Evolutionary conservation across 2,329 filamentous ascomycete genomes (phyloP), one percentile per base, ranked within the genome.

Genomic region (Trichoderma simmonsii): DNA sequence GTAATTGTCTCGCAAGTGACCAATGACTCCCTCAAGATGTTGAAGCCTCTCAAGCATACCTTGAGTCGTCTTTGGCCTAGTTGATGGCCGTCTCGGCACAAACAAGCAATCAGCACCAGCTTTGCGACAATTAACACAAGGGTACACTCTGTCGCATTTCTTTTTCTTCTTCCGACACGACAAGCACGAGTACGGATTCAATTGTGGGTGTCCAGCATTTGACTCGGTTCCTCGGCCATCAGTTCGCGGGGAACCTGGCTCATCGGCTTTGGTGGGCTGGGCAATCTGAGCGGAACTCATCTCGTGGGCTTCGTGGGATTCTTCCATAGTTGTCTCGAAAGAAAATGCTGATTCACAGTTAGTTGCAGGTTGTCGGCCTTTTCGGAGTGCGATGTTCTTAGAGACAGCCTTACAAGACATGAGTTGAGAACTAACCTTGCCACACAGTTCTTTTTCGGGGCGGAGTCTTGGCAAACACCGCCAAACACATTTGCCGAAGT

Each of bases 381-480:
- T 48, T 64, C 36, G 36, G 61, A 48, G 57, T 61, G 57, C 30
- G 57, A 21, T 34, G 57, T 34, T 24, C 11, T 61, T 32, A n/a
- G 21, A 32, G 9, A 28, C n/a, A 61, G 5, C 30, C 57, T 34
- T 24, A 61, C 18, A 36, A 32, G 30, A 36, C 12, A 32, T n/a
- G 14, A 21, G 18, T 34, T 18, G 14, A 61, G 28, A 21, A 14
- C 57, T n/a, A 11, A 30, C 18, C n/a, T 61, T 24, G 30, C 57
- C 30, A 61, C 30, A 61, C n/a, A 18, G 34, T 24, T 24, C n/a
- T 24, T 24, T 2, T 21, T n/a, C 28, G 18, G 36, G 39, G 61
- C 61, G 61, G 36, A 48, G 36, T 64, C 61, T 64, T 64, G 61
- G 61, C 61, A 64, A 64, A 64, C 61, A 32, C 36, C 61, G 61